Evolutionary conservation across 2,329 filamentous ascomycete genomes (phyloP).

Genomic region (Aureobasidium sp.): DNA sequence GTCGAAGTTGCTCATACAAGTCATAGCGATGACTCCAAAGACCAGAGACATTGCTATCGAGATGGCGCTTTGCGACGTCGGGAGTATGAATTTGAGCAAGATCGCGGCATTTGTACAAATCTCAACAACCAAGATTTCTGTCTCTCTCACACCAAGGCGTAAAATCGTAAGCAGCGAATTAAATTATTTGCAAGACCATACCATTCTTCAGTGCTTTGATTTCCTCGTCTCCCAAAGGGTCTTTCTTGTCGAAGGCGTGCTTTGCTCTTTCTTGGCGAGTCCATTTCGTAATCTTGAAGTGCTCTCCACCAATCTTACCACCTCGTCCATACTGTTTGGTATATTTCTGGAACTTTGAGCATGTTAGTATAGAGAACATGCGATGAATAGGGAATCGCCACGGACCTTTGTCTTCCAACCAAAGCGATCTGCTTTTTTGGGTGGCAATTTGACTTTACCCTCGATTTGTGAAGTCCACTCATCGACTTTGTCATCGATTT

Average conservation of each 20-base stretch:
- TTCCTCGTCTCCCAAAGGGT: background rate
- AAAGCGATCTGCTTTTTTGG: background rate
- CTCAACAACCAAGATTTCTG: no score
- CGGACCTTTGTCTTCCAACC: constrained; percentile 3
- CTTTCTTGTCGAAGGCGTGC: background rate
- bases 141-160: background rate
- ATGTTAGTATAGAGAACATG: background rate
- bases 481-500: background rate
- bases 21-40: background rate
- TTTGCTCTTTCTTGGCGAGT: background rate
- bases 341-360: background rate
- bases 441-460: background rate
- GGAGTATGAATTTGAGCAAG: background rate
- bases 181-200: constrained; percentile 11
- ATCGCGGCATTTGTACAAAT: background rate
- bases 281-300: background rate
- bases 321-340: background rate
- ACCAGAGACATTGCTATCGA: background rate
- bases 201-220: background rate
- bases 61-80: background rate
- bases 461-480: background rate
- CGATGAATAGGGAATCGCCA: background rate
- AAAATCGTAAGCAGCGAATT: background rate
- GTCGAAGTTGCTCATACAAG: background rate
- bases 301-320: background rate